Evolutionary conservation across 306 rosid genomes (phyloP), one percentile per base, ranked within the genome.

Genomic region (Neltuma alba): DNA sequence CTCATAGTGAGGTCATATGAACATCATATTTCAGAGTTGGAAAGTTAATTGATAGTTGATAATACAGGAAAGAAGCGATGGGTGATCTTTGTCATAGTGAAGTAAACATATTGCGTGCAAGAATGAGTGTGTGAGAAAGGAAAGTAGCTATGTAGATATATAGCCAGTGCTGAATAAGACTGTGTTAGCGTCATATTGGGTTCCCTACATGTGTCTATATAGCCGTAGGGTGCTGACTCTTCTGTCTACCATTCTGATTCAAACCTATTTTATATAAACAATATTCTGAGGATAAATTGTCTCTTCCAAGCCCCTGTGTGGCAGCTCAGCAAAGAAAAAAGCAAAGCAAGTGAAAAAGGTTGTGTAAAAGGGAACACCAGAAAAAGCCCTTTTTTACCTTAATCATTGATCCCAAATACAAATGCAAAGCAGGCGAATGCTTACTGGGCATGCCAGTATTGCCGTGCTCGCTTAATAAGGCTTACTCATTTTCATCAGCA

Each of bases 21-120:
- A 25, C 54, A 68, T 68, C 73, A 68, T 5, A 20, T 34, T 34
- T 64, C 44, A 64, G 44, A 13, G 37, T 13, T 30, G 38, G 38
- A 61, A 61, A 16, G 27, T n/a, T 66, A 34, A 66, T n/a, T 37
- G 37, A 66, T 62, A 4, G 15, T 11, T 58, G 8, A 57, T 13
- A 5, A 23, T 33, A 36, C 9, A 23, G 13, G 38, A 9, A 13
- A 40, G 10, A 30, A 57, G 23, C 14, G 40, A 6, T 40, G 21
- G n/a, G 52, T 68, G 58, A 50, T 81, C 81, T 40, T 78, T 78
- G 66, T 13, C 14, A 42, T n/a, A 21, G 28, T 10, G 60, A 82
- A 44, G 60, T 15, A 33, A 58, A 82, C 76, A 80, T 75, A 76
- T 86, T 82, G 86, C 76, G 83, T 82, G 86, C 85, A 83, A 79